Evolutionary conservation across 345 rosid genomes (phyloP).

Genomic region (Salix udensis): DNA sequence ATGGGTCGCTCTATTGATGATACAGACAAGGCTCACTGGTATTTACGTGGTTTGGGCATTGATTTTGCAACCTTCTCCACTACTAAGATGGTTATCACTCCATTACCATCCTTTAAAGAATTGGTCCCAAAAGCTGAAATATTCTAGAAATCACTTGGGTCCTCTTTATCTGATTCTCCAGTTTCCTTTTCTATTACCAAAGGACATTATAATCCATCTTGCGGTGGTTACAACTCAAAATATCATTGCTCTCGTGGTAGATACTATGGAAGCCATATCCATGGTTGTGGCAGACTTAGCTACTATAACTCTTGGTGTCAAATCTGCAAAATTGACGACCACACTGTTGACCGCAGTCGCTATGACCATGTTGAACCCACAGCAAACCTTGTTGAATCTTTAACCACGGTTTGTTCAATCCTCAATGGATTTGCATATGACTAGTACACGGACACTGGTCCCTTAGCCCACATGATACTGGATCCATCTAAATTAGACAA

Average conservation of each 20-base stretch:
- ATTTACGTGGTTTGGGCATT: background rate
- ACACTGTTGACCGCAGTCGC: background rate
- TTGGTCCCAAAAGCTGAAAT: background rate
- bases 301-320: background rate
- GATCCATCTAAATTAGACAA: background rate
- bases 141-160: background rate
- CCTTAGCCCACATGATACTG: background rate
- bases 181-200: background rate
- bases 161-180: background rate
- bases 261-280: background rate
- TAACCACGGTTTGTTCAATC: too few species aligned
- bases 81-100: background rate
- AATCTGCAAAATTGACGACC: background rate
- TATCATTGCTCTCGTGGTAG: too few species aligned
- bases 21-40: background rate
- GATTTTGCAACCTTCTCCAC: background rate
- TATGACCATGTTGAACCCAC: background rate
- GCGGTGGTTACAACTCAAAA: too few species aligned
- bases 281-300: background rate
- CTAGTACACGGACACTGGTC: background rate
- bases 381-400: background rate
- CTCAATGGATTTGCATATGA: background rate
- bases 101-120: background rate
- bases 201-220: background rate
- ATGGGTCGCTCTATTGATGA: background rate